Base-by-base conservation (phyloP, 495 filamentous ascomycete genomes). In the Aspergillus kassunensis region DNA sequence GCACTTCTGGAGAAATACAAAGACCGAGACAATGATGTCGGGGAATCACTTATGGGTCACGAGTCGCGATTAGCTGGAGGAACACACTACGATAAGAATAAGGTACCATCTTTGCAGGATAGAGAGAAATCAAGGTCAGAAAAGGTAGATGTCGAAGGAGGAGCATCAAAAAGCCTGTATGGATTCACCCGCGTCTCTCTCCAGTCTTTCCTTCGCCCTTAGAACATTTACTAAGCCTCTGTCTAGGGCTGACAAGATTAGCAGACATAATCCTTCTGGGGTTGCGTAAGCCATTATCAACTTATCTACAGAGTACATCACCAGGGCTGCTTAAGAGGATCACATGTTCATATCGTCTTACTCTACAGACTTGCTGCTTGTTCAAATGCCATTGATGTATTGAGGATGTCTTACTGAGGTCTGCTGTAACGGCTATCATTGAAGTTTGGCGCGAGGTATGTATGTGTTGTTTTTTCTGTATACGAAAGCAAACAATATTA, bases 101-200 rank as follows among this genome's bases (percentile, higher is more conserved):
- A 35, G 16, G 44, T 30, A 2, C 30, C 30, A 21, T 11, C 4
- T n/a, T 8, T 46, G 13, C 30, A n/a, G 13, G 30, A 46, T 15
- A 46, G 30, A 20, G 30, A 46, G 18, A 35, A 46, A 12, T 18
- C 18, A 6, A 34, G 44, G 11, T 23, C 30, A 10, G 43, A 45
- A 13, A 46, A 46, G 19, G 44, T 46, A 6, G 19, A 46, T 46
- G 44, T 46, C 13, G 44, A 46, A 46, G 18, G 44, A 20, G 44
- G 18, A 10, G 30, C 29, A 8, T 46, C 44, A 15, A 46, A 19
- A 4, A 46, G 43, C 18, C 19, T 45, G 43, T 45, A 34, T 45
- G 43, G 16, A 21, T 40, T 9, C 18, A 40, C 35, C 35, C 33
- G 27, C 33, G n/a, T 27, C 4, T 27, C n/a, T 12, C n/a, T 37